phyloP scores from a whole-genome alignment of 495 filamentous ascomycete species.

The Hypoxylon subgilvum region DNA sequence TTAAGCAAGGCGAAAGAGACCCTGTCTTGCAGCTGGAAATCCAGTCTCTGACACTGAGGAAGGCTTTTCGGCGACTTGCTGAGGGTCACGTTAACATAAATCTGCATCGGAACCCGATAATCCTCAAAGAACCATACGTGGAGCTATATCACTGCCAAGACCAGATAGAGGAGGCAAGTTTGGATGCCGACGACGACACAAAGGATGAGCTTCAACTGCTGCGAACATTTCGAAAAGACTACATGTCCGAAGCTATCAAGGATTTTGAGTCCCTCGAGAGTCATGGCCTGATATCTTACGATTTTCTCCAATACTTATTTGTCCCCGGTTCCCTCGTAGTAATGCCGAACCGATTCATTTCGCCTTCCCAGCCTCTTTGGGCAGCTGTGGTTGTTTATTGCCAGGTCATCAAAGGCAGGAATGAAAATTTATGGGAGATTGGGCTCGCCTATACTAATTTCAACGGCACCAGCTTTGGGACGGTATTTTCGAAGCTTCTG shows the following conservation, averaged over 20 bases:
- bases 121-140: conserved; percentile 2
- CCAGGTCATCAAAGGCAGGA: not conserved
- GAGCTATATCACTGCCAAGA: conserved; percentile 2
- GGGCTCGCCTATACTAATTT: conserved; percentile 4
- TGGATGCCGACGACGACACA: not conserved
- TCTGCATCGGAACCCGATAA: not conserved
- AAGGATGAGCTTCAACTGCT: conserved; percentile 5
- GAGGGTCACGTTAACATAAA: conserved; percentile 1
- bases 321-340: not conserved
- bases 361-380: not conserved
- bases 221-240: not conserved
- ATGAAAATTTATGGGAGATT: conserved; percentile 2
- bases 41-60: not conserved
- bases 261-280: conserved; percentile 4
- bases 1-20: conserved; percentile 2
- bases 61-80: not conserved
- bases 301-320: not conserved
- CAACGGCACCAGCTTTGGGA: conserved; percentile 1
- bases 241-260: not conserved
- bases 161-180: not conserved
- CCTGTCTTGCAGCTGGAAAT: conserved; percentile 4
- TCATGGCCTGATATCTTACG: not conserved
- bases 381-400: conserved; percentile 3
- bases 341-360: conserved; percentile 1
- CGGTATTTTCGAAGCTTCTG: not conserved